phyloP scores from a whole-genome alignment of 257 asterid species.

The Solanum stenotomum region DNA sequence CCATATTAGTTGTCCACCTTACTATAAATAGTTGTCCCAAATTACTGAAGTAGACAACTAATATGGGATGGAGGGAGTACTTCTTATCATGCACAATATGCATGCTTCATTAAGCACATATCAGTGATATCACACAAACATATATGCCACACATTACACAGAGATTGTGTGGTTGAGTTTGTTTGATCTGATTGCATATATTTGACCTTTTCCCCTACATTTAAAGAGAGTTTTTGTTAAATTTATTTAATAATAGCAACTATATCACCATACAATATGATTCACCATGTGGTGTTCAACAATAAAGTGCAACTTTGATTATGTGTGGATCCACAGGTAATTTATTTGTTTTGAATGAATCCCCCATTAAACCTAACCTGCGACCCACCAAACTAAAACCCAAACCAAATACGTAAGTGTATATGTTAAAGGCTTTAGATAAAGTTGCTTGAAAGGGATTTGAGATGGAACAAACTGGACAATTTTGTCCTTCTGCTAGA shows the following conservation, averaged over 20 bases:
- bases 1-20: neutral
- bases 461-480: neutral
- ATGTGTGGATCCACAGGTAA: neutral
- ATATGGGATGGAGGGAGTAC: neutral
- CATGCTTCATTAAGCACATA: neutral
- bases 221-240: neutral
- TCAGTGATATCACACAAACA: neutral
- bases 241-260: neutral
- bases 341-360: neutral
- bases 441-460: neutral
- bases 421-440: neutral
- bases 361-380: neutral
- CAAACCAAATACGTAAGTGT: neutral
- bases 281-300: neutral
- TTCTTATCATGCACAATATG: neutral
- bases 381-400: neutral
- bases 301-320: neutral
- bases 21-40: neutral
- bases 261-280: neutral
- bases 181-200: neutral
- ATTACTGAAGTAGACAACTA: neutral
- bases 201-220: neutral
- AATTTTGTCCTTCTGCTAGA: neutral
- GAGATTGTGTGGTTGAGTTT: neutral
- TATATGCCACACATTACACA: neutral